Base-by-base conservation (phyloP, 306 rosid species). In the Clitoria ternatea region DNA sequence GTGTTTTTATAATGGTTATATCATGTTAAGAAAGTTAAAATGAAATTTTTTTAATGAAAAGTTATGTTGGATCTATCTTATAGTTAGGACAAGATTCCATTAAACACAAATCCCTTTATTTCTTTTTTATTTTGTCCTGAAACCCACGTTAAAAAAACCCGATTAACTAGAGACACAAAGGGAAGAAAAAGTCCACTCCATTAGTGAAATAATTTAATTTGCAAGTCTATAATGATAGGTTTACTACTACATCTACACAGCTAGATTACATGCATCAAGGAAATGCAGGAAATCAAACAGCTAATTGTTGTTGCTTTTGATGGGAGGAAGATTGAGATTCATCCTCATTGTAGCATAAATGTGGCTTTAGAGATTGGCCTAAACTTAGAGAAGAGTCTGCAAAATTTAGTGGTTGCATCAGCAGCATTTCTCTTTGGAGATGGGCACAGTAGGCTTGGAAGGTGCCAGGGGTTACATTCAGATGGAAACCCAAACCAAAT, bases 401-500 rank as follows among this genome's bases (percentile, higher is more conserved):
- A 26, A 77, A 77, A 69, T 6, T 60, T 7, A 88, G 77, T 69
- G 97, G 96, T 17, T 90, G 89, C 53, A 85, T 75, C 26, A 71
- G 29, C 70, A 91, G 57, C 97, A 91, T 95, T 72, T 89, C 92
- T 55, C 86, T 86, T 56, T 87, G 97, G 14, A 95, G 96, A 57
- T 77, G 84, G 7, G 73, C 70, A 79, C 87, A 86, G 59, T 91
- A 87, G 27, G 88, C 82, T 79, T 84, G 88, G 85, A 89, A 95
- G 13, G 92, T 86, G 39, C 78, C 54, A 45, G 96, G 91, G 12
- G 96, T 89, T 42, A 95, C 96, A 79, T 95, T 95, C 69, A 91
- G 79, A 72, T 84, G 76, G 71, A 95, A 95, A 1, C 97, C 86
- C 83, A 95, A 80, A 23, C 92, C 99, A 85, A 95, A 95, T 44